Conservation (phyloP, 306 rosid species). For the Citrullus mucosospermus region DNA sequence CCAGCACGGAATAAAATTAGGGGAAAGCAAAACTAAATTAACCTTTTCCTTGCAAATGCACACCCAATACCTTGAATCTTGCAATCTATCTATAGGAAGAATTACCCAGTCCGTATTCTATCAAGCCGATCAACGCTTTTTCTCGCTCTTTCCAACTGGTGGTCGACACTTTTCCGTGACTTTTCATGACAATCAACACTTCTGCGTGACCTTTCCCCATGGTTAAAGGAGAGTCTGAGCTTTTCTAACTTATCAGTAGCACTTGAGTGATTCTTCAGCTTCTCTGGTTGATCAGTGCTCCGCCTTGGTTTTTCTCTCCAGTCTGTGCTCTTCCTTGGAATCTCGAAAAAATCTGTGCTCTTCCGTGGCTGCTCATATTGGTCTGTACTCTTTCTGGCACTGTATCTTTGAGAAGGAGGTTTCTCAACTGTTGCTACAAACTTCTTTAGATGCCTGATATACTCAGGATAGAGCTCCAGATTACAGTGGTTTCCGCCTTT, state of each 20-base stretch:
- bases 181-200: conserved; percentile 58
- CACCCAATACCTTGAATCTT: conserved; percentile 22
- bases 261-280: conserved; percentile 25
- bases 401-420: conserved; percentile 40
- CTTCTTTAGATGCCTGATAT: conserved; percentile 51
- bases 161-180: conserved; percentile 49
- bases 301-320: conserved; percentile 57
- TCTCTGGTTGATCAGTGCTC: conserved; percentile 51
- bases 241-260: conserved; percentile 46
- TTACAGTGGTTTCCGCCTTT: conserved; percentile 63
- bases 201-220: conserved; percentile 43
- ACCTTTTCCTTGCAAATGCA: conserved; percentile 16
- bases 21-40: conserved; percentile 3
- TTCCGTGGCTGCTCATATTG: conserved; percentile 49
- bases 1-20: conserved; percentile 13
- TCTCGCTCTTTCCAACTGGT: conserved; percentile 44
- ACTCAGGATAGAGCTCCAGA: conserved; percentile 57
- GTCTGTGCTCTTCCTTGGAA: conserved; percentile 48
- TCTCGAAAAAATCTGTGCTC: conserved; percentile 48
- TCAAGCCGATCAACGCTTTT: conserved; percentile 54
- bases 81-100: conserved; percentile 15
- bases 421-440: conserved; percentile 44
- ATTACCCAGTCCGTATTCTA: conserved; percentile 41
- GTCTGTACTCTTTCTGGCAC: conserved; percentile 38
- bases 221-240: conserved; percentile 34